Evolutionary conservation across 148 eudicot species (phyloP).

Genomic region (Talinum fruticosum): DNA sequence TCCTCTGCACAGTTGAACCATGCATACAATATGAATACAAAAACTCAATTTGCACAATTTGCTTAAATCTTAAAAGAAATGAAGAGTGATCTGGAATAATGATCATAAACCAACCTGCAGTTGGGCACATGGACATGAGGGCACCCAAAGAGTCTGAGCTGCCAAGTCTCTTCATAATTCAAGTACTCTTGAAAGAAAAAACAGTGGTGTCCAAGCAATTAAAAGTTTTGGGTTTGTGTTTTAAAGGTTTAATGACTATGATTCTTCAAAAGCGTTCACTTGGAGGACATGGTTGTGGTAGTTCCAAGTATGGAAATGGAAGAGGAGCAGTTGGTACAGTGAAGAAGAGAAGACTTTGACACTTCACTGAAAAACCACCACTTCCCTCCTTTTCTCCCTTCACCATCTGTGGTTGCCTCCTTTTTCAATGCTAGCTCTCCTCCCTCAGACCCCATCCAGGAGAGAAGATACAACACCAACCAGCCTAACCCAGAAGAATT

Average conservation of each 20-base stretch:
- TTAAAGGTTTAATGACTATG: neutral
- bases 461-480: slow-evolving; percentile 9
- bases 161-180: slow-evolving; percentile 72
- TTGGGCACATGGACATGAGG: slow-evolving; percentile 67
- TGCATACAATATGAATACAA: too few species aligned
- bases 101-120: slow-evolving; percentile 65
- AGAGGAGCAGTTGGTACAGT: slow-evolving; percentile 1
- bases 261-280: slow-evolving; percentile 7
- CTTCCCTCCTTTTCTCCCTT: slow-evolving; percentile 4
- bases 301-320: slow-evolving; percentile 6
- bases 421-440: slow-evolving; percentile 26
- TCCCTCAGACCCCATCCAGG: slow-evolving; percentile 44
- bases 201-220: neutral
- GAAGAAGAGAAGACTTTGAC: slow-evolving; percentile 12
- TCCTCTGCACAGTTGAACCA: slow-evolving; percentile 41
- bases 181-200: slow-evolving; percentile 10
- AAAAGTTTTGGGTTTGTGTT: neutral
- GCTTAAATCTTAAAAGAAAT: neutral
- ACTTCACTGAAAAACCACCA: slow-evolving; percentile 16
- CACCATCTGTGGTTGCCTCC: slow-evolving; percentile 23
- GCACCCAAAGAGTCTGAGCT: slow-evolving; percentile 78
- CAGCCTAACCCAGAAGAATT: slow-evolving; percentile 12
- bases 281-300: slow-evolving; percentile 12
- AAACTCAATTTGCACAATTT: neutral
- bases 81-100: neutral